Evolutionary conservation across 2,329 filamentous ascomycete species (phyloP), one percentile per base, ranked within the genome.

Genomic region (Colletotrichum caudatum): DNA sequence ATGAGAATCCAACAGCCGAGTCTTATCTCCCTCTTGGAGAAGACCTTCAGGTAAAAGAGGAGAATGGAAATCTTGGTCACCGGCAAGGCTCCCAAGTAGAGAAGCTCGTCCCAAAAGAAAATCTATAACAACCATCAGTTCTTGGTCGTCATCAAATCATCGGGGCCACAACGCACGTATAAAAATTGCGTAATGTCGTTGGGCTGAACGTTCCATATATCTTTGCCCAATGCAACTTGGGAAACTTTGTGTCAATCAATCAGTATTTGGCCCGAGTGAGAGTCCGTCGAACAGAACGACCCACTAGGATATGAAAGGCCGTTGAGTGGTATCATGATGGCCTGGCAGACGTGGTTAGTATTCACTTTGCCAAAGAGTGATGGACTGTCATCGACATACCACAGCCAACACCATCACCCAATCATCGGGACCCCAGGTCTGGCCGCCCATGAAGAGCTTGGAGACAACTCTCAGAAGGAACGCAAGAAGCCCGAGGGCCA

Each of bases 361-460:
- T 5, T 35, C 12, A 29, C 69, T 60, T 71, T 9, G 58, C n/a
- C 26, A 18, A 29, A 29, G 8, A 2, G 29, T 26, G 50, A n/a
- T 16, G 20, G 14, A 12, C 23, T 20, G 18, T 12, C n/a, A 26
- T 20, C 8, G 35, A 68, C 79, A 48, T 74, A 82, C 80, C 66
- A 77, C 75, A 9, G 80, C 77, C 23, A 76, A 69, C 5, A 80
- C 69, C 76, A 83, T 81, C 14, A 83, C 74, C 73, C 81, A 83
- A 72, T 85, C 83, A 39, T 85, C 83, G 2, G 78, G 20, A n/a
- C 78, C 79, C 79, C 79, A 80, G 9, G 72, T 67, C 41, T 76
- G 77, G 1, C 75, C 64, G 12, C 77, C 75, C 26, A 78, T 51
- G 48, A 69, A 64, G 3, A 80, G 37, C n/a, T 77, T 76, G 18